Evolutionary conservation across 2,329 filamentous ascomycete species (phyloP), one percentile per base, ranked within the genome.

Genomic region (Fusarium succisae): DNA sequence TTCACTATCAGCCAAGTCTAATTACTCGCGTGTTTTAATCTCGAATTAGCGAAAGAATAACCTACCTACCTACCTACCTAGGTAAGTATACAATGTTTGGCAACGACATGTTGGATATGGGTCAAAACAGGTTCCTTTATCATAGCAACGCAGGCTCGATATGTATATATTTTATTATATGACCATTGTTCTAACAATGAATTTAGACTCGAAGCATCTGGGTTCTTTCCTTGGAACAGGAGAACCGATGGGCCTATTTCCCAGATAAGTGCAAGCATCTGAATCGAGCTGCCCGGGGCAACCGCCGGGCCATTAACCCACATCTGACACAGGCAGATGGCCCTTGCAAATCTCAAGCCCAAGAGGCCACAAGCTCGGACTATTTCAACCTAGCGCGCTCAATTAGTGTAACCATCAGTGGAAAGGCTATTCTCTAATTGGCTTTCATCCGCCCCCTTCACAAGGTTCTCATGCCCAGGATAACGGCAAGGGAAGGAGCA

Each of bases 401-500:
- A 44, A 47, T 63, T 65, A 67, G 53, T 72, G 67, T 56, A 59
- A 51, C 58, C 58, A 63, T 56, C 58, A 47, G 41, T 67, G 28
- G 30, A 17, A 58, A 47, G 20, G 20, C 66, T 38, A 47, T 69
- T 30, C 51, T 53, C 43, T 69, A 71, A 74, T 74, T 74, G 71
- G 71, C 26, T 38, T 51, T 54, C 22, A 54, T 22, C 45, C 50
- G 57, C 71, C 69, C 71, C 69, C 70, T 72, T 72, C 63, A 43
- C 48, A 70, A 47, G 53, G 66, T 60, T 50, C 61, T 66, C 48
- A 50, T 70, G 38, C 50, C 67, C 41, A 72, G 67, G 72, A 71
- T 74, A 74, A 74, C 71, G 71, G 67, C 67, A 66, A 70, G 70
- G 70, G 55, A 73, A 72, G 72, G 58, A 65, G 72, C 44, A 70